Percentiles rank a stretch among this genome's conserved stretches.
phyloP scores from a whole-genome alignment of 495 filamentous ascomycete genomes.

The Jackrogersella minutella region DNA sequence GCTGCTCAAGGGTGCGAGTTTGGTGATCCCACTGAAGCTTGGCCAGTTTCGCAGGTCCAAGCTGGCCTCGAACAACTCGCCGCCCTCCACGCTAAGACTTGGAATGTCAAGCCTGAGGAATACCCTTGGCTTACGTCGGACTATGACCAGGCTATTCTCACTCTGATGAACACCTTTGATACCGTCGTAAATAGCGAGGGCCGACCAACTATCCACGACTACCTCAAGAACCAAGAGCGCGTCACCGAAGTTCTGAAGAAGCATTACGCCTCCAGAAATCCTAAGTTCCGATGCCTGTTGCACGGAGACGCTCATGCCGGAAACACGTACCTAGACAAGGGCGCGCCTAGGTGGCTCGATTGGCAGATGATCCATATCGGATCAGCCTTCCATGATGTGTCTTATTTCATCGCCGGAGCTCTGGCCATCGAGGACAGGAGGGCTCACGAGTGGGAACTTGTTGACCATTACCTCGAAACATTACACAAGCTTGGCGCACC shows the following conservation, averaged over 20 bases:
- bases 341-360: slow-evolving; percentile 37
- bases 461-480: slow-evolving; percentile 64
- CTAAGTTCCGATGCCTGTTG: slow-evolving; percentile 37
- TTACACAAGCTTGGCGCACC: slow-evolving; percentile 35
- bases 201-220: slow-evolving; percentile 32
- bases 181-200: slow-evolving; percentile 26
- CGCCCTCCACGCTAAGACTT: slow-evolving; percentile 41
- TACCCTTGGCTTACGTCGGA: slow-evolving; percentile 39
- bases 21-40: slow-evolving; percentile 18
- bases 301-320: slow-evolving; percentile 43
- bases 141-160: slow-evolving; percentile 42
- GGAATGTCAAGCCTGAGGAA: slow-evolving; percentile 37
- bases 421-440: slow-evolving; percentile 70
- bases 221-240: slow-evolving; percentile 39
- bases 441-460: slow-evolving; percentile 70
- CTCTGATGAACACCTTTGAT: slow-evolving; percentile 34
- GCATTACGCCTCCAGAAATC: slow-evolving; percentile 40
- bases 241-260: slow-evolving; percentile 37
- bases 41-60: slow-evolving; percentile 32
- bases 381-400: slow-evolving; percentile 43
- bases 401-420: slow-evolving; percentile 41
- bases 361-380: slow-evolving; percentile 45
- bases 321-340: slow-evolving; percentile 40
- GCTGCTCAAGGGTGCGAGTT: slow-evolving; percentile 33
- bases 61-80: slow-evolving; percentile 43